These are phyloP conservation scores for Hypoxylon sp. DNA, from an alignment of 2,329 filamentous ascomycete genomes.

Conservation along the genomic window DNA sequence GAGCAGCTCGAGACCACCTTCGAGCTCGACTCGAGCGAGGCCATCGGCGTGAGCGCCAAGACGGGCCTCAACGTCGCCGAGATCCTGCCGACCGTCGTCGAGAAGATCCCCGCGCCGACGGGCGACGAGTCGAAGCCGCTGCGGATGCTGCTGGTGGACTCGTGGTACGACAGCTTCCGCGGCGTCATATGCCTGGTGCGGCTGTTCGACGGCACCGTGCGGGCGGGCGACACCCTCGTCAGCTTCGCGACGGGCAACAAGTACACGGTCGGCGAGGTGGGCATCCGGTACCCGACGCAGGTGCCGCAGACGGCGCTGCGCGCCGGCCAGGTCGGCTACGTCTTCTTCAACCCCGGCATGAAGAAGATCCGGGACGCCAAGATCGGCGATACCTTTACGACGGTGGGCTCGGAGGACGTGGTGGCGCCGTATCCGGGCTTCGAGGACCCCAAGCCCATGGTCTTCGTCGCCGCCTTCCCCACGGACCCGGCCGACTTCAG, in stretches of 20 bases:
- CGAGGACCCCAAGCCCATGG: slow-evolving; percentile 97
- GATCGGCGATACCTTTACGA: slow-evolving; percentile 94
- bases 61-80: slow-evolving; percentile 86
- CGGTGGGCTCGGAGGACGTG: slow-evolving; percentile 74
- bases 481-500: slow-evolving; percentile 88
- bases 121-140: slow-evolving; percentile 78
- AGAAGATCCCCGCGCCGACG: slow-evolving; percentile 80
- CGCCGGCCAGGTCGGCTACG: slow-evolving; percentile 94
- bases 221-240: slow-evolving; percentile 82
- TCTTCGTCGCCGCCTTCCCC: slow-evolving; percentile 96
- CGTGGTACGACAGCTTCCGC: slow-evolving; percentile 97
- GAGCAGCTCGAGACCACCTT: slow-evolving; percentile 87
- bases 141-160: slow-evolving; percentile 89
- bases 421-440: slow-evolving; percentile 90
- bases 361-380: slow-evolving; percentile 95
- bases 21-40: slow-evolving; percentile 81
- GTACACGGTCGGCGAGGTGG: slow-evolving; percentile 94
- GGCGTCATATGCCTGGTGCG: slow-evolving; percentile 91
- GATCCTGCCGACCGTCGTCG: slow-evolving; percentile 85
- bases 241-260: slow-evolving; percentile 88
- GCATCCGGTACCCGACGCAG: slow-evolving; percentile 92
- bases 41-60: slow-evolving; percentile 83
- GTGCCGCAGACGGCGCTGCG: slow-evolving; percentile 81
- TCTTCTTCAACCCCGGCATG: slow-evolving; percentile 98
- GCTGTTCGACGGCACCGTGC: slow-evolving; percentile 86